Conservation (phyloP, 805 yeast genomes). For the Hanseniaspora jakobsenii region DNA sequence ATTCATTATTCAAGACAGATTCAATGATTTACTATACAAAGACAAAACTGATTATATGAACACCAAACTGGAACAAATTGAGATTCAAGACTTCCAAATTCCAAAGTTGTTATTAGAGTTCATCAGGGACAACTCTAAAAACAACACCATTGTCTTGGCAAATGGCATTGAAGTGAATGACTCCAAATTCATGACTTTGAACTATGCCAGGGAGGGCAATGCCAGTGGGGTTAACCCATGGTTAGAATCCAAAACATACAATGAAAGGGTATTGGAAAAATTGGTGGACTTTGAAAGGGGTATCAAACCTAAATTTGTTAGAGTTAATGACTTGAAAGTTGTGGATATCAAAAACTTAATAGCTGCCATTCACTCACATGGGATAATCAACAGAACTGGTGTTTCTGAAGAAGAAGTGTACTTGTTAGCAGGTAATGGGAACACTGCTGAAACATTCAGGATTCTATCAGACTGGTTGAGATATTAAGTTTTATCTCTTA, state of each 20-base stretch:
- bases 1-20: conserved; percentile 10
- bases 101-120: conserved; percentile 30
- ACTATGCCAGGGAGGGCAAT: conserved; percentile 3
- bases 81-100: conserved; percentile 51
- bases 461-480: conserved; percentile 13
- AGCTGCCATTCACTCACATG: conserved; percentile 1
- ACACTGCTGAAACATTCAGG: conserved; percentile 6
- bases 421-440: conserved; percentile 13
- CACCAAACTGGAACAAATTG: conserved; percentile 42
- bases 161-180: background rate
- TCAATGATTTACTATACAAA: conserved; percentile 37
- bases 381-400: conserved; percentile 8
- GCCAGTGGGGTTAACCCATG: conserved; percentile 1
- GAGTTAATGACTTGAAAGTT: conserved; percentile 52
- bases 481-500: conserved; percentile 1
- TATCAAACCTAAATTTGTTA: conserved; percentile 19
- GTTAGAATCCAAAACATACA: conserved; percentile 3
- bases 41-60: conserved; percentile 52
- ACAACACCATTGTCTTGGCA: background rate
- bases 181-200: conserved; percentile 1
- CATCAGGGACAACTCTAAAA: background rate
- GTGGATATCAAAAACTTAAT: background rate
- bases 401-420: conserved; percentile 5
- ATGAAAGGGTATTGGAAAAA: conserved; percentile 4
- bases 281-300: background rate